Base-by-base conservation (phyloP, 169 alveolate genomes). In the Besnoitia besnoiti region DNA sequence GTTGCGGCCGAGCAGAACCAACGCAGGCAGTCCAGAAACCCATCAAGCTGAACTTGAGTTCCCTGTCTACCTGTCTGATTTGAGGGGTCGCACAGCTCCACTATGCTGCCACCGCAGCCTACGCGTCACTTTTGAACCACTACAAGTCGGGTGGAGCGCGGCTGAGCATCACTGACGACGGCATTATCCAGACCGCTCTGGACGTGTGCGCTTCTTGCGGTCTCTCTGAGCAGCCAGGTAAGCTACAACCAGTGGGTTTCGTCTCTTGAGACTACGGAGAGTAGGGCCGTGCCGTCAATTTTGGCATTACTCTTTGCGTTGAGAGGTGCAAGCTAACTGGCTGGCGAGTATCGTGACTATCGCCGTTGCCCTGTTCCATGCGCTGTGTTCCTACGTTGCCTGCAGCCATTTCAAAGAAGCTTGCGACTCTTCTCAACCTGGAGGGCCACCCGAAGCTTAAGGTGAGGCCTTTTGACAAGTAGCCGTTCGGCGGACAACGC, bases 41-140 rank as follows among this genome's bases (percentile, higher is more conserved):
- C n/a, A n/a, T n/a, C n/a, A n/a, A n/a, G n/a, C n/a, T n/a, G n/a
- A n/a, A n/a, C n/a, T n/a, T n/a, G n/a, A n/a, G n/a, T n/a, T n/a
- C 44, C 46, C 80, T 67, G 39, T 7, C 44, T 42, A 16, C 14
- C 51, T 24, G 55, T 35, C 59, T 80, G 61, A 7, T 35, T 33
- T 49, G 44, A 5, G 4, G 24, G 39, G 4, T 30, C 21, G 61
- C 3, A 37, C 84, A 87, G 84, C 92, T 87, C 21, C 44, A 55
- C 73, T 87, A 67, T 30, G 51, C 92, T 1, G 92, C 92, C 7
- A 40, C 33, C 35, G 85, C 67, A 80, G 92, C 92, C 35, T 87
- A 55, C 44, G 85, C 92, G 46, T 87, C 92, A 7, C 92, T 87
- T 35, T 80, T 87, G 40, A 30, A 44, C n/a, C 92, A 87, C 67